Base-by-base conservation (phyloP, 371 early-diverging fungal species). In the Mortierella sp. region DNA sequence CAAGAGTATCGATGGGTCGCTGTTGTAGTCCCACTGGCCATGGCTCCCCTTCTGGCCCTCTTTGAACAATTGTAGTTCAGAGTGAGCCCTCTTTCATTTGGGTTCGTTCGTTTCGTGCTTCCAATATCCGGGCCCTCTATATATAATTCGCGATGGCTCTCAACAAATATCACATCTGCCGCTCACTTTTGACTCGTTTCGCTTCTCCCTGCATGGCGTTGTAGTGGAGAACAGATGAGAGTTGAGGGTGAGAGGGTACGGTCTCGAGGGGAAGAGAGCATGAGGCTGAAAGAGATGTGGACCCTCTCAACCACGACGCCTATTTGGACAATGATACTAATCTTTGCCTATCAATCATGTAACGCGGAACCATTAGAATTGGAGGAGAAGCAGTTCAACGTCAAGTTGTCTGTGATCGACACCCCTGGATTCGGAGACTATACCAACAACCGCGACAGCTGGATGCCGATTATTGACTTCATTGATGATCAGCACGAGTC, bases 361-460 rank as follows among this genome's bases (percentile, higher is more conserved):
- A n/a, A n/a, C n/a, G n/a, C n/a, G n/a, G n/a, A n/a, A 44, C 25
- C 41, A 17, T 47, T 81, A 90, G 96, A 95, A 67, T 88, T 98
- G 45, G 97, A 96, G 82, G 98, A 98, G 82, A 96, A 95, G 80
- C 93, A 91, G 80, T 97, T 98, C 87, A 91, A 90, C 58, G 96
- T 96, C 64, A 93, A 94, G 60, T 82, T 97, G 65, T 94, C 91
- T 52, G 90, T 98, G 51, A 89, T 95, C 67, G 95, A 95, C 79
- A 94, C 94, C 34, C 94, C 94, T 57, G 95, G 95, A 43, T 95
- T 95, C 80, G 95, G 95, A 48, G 95, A 95, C 77, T 95, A 91
- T 80, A 90, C 93, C 68, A 93, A 94, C 84, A 95, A 94, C 80
- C 84, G 89, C 49, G 92, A 94, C 70, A 90, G 95, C 81, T 98